These are phyloP conservation scores for Aspergillus latus DNA, from an alignment of 2,329 filamentous ascomycete species.

Conservation along the genomic window DNA sequence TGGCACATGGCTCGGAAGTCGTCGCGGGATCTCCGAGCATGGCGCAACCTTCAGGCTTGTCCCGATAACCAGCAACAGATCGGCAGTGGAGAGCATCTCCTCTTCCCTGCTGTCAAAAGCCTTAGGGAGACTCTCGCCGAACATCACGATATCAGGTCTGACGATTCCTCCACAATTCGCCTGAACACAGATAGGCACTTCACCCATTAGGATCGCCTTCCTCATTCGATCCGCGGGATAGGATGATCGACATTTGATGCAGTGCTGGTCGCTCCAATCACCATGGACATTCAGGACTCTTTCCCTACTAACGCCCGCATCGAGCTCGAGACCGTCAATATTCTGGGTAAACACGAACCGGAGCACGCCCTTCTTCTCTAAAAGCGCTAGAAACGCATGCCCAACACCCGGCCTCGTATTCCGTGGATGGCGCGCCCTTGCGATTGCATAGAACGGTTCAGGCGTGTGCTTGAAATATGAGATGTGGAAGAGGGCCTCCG, in stretches of 20 bases:
- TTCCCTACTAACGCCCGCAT: constrained; percentile 71
- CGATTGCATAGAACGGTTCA: constrained; percentile 79
- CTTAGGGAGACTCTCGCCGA: constrained; percentile 66
- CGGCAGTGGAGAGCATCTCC: constrained; percentile 27
- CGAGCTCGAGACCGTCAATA: constrained; percentile 84
- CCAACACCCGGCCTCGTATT: constrained; percentile 77
- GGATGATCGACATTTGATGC: constrained; percentile 70
- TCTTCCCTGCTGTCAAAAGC: constrained; percentile 56
- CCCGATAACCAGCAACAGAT: constrained; percentile 11
- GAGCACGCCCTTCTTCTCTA: constrained; percentile 71
- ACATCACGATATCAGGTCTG: constrained; percentile 86
- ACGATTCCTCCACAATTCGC: constrained; percentile 67
- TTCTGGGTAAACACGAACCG: constrained; percentile 87
- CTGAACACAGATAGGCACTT: constrained; percentile 65
- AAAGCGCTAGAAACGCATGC: constrained; percentile 76
- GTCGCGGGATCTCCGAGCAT: constrained; percentile 70
- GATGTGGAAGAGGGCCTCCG: constrained; percentile 86
- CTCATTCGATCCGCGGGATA: constrained; percentile 71
- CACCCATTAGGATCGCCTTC: constrained; percentile 61
- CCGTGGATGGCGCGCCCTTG: constrained; percentile 82
- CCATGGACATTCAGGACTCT: constrained; percentile 83
- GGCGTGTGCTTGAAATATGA: constrained; percentile 76
- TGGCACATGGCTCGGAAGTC: constrained; percentile 59
- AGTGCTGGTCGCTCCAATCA: constrained; percentile 79
- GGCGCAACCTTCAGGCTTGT: constrained; percentile 72